Base-by-base conservation (phyloP, 2,329 filamentous ascomycete genomes). In the Fusarium sp. region DNA sequence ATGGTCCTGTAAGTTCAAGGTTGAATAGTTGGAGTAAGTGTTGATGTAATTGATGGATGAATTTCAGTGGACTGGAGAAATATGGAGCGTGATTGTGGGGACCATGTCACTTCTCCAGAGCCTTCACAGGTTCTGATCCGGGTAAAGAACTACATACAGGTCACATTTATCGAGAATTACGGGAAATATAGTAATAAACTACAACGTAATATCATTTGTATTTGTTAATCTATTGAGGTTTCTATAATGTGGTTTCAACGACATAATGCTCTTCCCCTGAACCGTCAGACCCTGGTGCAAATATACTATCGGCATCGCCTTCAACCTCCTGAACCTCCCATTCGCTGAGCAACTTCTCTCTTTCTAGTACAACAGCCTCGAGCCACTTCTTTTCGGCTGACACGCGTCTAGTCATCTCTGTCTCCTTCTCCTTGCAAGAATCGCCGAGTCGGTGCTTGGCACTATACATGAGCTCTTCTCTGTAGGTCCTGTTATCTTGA, bases 361-460 rank as follows among this genome's bases (percentile, higher is more conserved):
- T 79, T 73, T 86, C 85, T 8, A 79, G 73, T 7, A 81, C 65
- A 5, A 86, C 81, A 41, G 80, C 78, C 36, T 77, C 75, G 26
- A 83, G 74, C 86, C 86, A 88, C 57, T 75, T 78, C 58, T 78
- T 74, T 77, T 88, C 84, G 0, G 82, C 83, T 8, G 67, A 69
- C 47, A 79, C 79, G 31, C 76, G 78, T 51, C 69, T 76, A 38
- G 65, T 62, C 26, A 80, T 72, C 16, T 79, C 79, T 16, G 67
- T 71, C 47, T 76, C 74, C 44, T 75, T 75, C 18, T 76, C 74
- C 3, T 74, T 76, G 34, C 54, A 72, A 20, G 70, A 56, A n/a
- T 73, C 77, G 16, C 71, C 65, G 26, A 80, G 62, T 18, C 78
- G 74, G 31, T 71, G 67, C 53, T 75, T 79, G 52, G 77, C 75